Evolutionary conservation across 768 basidiomycete genomes (phyloP), one percentile per base, ranked within the genome.

Genomic region (Holtermannia corniformis): DNA sequence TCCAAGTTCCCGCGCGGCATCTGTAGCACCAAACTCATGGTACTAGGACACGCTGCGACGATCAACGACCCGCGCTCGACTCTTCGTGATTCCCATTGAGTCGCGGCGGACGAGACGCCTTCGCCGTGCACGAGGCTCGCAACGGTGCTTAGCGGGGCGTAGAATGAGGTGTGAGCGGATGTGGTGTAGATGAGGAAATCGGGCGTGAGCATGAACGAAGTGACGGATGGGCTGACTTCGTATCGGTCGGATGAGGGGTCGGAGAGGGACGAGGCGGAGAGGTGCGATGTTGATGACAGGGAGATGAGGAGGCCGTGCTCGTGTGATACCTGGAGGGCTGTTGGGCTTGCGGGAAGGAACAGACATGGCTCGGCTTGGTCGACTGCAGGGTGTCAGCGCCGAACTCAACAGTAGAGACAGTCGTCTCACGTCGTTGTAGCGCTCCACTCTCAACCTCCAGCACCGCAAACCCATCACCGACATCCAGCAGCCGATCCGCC

Each of bases 1-100:
- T 99, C 95, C 55, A 99, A 67, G 72, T 97, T 97, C 0, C 95
- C 95, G 59, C 95, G 76, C 0, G 93, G 95, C 93, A 97, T 97
- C 73, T 99, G 95, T 10, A 99, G 75, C 0, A 97, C 86, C 27
- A 99, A 72, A 61, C 79, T 83, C 87, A 92, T 96, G 5, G 81
- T 75, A 54, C 84, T 89, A 0, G 91, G 85, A 0, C 95, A 84
- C 12, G 84, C 86, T 0, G 84, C 82, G 3, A 97, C 90, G 27
- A 96, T 91, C 54, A 84, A 75, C 5, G 87, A 84, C 3, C 95
- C 95, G 25, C 95, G 76, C 72, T 99, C 95, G 1, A 96, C 80
- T 19, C 86, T 80, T 40, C 93, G 79, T 11, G 77, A 80, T 64
- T 86, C 82, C 82, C 82, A 85, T 20, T 66, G 60, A 68, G 37